phyloP scores from a whole-genome alignment of 768 basidiomycete species.

The Mycena polygramma region DNA sequence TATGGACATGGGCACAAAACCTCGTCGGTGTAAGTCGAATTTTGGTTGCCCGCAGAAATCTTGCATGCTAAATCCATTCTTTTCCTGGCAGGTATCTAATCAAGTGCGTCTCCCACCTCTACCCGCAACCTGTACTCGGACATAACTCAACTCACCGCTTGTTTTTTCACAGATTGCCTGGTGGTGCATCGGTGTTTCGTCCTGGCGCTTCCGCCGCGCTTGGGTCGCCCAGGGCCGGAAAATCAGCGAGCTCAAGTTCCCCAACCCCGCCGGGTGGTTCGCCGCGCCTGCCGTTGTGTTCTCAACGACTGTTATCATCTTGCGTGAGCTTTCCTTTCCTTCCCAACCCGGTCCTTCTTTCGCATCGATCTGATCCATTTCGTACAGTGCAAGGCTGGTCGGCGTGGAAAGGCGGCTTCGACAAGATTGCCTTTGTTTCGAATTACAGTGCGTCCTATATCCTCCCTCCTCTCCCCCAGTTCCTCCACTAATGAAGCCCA shows the following conservation, averaged over 20 bases:
- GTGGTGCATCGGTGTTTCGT: conserved; percentile 24
- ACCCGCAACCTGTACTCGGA: background rate
- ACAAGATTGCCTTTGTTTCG: conserved; percentile 21
- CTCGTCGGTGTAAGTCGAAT: conserved; percentile 27
- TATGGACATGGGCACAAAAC: conserved; percentile 26
- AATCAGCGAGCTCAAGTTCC: conserved; percentile 19
- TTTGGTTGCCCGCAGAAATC: conserved; percentile 1
- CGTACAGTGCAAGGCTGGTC: conserved; percentile 26
- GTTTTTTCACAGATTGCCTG: conserved; percentile 14
- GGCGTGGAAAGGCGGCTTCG: conserved; percentile 25
- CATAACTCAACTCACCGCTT: background rate
- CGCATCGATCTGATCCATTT: conserved; percentile 7
- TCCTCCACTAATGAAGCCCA: background rate
- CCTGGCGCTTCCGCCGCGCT: conserved; percentile 27
- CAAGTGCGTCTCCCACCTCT: conserved; percentile 11
- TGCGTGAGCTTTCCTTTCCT: conserved; percentile 13
- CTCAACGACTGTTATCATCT: conserved; percentile 21
- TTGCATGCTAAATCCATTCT: background rate
- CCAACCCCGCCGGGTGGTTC: conserved; percentile 22
- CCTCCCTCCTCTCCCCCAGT: background rate
- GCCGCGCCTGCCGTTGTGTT: conserved; percentile 25
- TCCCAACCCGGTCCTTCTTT: background rate
- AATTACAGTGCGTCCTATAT: conserved; percentile 13
- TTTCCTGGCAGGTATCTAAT: conserved; percentile 20
- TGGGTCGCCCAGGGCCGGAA: conserved; percentile 25